These are phyloP conservation scores for Juglanconis oblonga DNA, from an alignment of 2,329 filamentous ascomycete species.

Conservation along the genomic window DNA sequence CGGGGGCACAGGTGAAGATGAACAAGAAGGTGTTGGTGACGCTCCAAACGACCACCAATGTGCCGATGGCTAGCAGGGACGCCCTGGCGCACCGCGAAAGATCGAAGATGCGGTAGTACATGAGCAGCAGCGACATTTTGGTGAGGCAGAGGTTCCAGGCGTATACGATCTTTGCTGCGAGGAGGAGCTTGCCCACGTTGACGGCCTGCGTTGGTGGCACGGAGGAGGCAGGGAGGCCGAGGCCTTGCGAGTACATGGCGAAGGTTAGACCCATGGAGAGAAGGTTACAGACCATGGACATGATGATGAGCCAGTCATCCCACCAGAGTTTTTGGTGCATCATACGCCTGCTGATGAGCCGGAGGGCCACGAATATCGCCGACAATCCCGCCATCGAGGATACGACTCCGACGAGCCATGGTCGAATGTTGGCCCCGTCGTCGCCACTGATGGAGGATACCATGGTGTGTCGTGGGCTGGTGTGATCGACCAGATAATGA, in stretches of 20 bases:
- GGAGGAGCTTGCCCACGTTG: conserved; percentile 43
- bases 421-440: conserved; percentile 35
- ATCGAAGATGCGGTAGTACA: conserved; percentile 53
- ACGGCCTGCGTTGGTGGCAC: conserved; percentile 35
- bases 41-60: conserved; percentile 45
- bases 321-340: conserved; percentile 45
- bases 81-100: conserved; percentile 40
- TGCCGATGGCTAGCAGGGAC: conserved; percentile 35
- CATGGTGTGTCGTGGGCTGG: neutral
- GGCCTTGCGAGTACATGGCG: conserved; percentile 42
- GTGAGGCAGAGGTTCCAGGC: conserved; percentile 46
- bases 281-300: conserved; percentile 47
- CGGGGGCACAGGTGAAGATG: conserved; percentile 51
- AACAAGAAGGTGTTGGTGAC: conserved; percentile 46
- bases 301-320: conserved; percentile 49
- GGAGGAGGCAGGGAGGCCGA: conserved; percentile 44
- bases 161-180: conserved; percentile 47
- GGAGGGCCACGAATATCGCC: conserved; percentile 34
- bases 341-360: conserved; percentile 38
- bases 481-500: neutral
- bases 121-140: conserved; percentile 48
- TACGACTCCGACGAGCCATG: conserved; percentile 40
- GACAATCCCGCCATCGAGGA: conserved; percentile 40
- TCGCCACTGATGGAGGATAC: conserved; percentile 23
- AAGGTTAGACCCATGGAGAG: conserved; percentile 45